These are phyloP conservation scores for Venturia asperata DNA, from an alignment of 2,329 filamentous ascomycete species.

Conservation along the genomic window DNA sequence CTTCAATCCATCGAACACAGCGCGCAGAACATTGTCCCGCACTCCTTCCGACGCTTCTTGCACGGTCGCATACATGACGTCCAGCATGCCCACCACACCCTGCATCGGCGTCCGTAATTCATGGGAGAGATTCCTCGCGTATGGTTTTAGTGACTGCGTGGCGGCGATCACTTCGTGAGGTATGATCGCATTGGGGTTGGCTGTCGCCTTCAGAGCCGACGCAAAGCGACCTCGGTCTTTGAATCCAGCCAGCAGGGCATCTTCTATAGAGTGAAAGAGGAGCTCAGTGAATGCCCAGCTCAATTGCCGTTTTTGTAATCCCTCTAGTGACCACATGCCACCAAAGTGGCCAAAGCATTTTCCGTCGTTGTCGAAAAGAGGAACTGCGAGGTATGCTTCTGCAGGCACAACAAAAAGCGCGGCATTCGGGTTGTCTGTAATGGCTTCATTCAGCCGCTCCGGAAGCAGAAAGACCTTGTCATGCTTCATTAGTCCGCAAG, in stretches of 20 bases:
- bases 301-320: conserved; percentile 47
- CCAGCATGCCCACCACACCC: conserved; percentile 67
- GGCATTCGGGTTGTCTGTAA: conserved; percentile 53
- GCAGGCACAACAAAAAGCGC: conserved; percentile 48
- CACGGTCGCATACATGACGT: conserved; percentile 68
- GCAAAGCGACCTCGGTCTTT: conserved; percentile 46
- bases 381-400: conserved; percentile 59
- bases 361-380: conserved; percentile 52
- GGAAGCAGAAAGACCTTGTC: conserved; percentile 65
- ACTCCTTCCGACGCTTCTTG: conserved; percentile 53
- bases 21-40: conserved; percentile 30
- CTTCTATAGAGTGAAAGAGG: conserved; percentile 61
- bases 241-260: conserved; percentile 54
- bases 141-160: conserved; percentile 61
- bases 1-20: conserved; percentile 44
- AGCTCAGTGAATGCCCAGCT: conserved; percentile 63
- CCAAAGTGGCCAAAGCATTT: conserved; percentile 65
- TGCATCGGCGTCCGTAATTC: conserved; percentile 69
- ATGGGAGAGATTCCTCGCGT: conserved; percentile 64
- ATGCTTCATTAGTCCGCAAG: conserved; percentile 62
- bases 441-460: conserved; percentile 52
- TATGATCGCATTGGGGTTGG: conserved; percentile 38
- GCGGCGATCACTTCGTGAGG: conserved; percentile 51
- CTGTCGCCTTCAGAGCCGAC: conserved; percentile 20
- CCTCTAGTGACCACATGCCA: conserved; percentile 62